These are phyloP conservation scores for Suillus subaureus DNA, from an alignment of 768 basidiomycete genomes.

Conservation along the genomic window DNA sequence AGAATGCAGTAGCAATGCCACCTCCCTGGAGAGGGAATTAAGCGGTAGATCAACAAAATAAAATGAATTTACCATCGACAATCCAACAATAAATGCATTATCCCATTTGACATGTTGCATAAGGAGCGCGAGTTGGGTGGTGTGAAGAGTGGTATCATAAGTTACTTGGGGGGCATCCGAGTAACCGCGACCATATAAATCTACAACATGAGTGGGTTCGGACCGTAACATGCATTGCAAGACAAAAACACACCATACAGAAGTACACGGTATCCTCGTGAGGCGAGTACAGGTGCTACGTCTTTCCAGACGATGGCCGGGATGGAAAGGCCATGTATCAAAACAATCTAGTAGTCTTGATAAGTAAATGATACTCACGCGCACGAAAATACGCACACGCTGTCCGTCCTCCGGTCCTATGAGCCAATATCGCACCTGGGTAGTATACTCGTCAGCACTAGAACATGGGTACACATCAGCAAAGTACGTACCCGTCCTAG, in stretches of 20 bases:
- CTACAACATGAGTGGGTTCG: slow-evolving; percentile 37
- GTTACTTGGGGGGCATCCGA: slow-evolving; percentile 75
- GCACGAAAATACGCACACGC: slow-evolving; percentile 46
- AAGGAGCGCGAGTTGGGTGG: slow-evolving; percentile 79
- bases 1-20: slow-evolving; percentile 71
- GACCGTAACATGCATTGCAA: background rate
- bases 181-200: slow-evolving; percentile 83
- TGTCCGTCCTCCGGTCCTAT: slow-evolving; percentile 69
- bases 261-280: slow-evolving; percentile 70
- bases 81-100: slow-evolving; percentile 62
- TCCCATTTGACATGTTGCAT: slow-evolving; percentile 80
- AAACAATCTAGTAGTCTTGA: slow-evolving; percentile 53
- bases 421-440: slow-evolving; percentile 75
- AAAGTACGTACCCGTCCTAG: slow-evolving; percentile 57
- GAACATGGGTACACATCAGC: slow-evolving; percentile 9
- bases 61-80: slow-evolving; percentile 64
- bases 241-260: slow-evolving; percentile 58
- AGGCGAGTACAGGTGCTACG: slow-evolving; percentile 64
- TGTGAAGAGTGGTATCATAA: slow-evolving; percentile 67
- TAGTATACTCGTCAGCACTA: background rate
- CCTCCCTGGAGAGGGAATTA: slow-evolving; percentile 57
- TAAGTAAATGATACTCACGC: background rate
- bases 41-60: background rate
- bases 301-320: slow-evolving; percentile 80
- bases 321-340: slow-evolving; percentile 79